A percentile compares a stretch with the other conserved stretches of the same genome.
Conservation (phyloP, 306 rosid genomes). For the Luffa aegyptiaca region DNA sequence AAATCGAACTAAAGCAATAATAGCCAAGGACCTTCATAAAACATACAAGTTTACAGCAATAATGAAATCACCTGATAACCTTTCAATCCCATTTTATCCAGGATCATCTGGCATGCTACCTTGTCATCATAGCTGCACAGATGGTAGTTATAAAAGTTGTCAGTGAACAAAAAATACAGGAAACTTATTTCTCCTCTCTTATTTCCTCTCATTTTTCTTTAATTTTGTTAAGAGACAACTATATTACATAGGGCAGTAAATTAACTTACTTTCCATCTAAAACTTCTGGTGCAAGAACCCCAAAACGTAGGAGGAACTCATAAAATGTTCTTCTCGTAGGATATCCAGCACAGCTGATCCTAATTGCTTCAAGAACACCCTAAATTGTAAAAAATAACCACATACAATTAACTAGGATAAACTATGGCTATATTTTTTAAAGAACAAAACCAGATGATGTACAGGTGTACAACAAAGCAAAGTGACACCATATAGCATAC, state of each 20-base stretch:
- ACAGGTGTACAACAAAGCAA: neutral
- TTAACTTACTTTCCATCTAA: constrained; percentile 86
- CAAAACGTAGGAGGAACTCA: constrained; percentile 93
- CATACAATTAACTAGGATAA: constrained; percentile 13
- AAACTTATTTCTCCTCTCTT: neutral
- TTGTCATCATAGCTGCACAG: constrained; percentile 80
- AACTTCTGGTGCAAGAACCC: constrained; percentile 97
- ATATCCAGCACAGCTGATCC: constrained; percentile 99
- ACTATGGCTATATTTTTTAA: neutral
- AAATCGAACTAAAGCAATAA: neutral
- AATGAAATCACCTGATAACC: constrained; percentile 86
- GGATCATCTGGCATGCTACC: constrained; percentile 82
- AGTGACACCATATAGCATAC: constrained; percentile 33
- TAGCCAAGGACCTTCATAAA: neutral
- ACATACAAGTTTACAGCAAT: constrained; percentile 7
- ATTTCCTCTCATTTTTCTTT: neutral
- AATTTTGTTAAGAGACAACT: neutral
- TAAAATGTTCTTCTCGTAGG: constrained; percentile 94
- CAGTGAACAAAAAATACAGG: constrained; percentile 10
- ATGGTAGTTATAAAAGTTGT: constrained; percentile 9
- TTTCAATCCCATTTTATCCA: constrained; percentile 81
- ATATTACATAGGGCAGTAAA: neutral
- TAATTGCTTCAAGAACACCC: constrained; percentile 99
- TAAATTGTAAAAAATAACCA: constrained; percentile 25
- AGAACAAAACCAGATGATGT: constrained; percentile 8